Evolutionary conservation across 768 basidiomycete species (phyloP).

Genomic region (Cystobasidium onofrii): DNA sequence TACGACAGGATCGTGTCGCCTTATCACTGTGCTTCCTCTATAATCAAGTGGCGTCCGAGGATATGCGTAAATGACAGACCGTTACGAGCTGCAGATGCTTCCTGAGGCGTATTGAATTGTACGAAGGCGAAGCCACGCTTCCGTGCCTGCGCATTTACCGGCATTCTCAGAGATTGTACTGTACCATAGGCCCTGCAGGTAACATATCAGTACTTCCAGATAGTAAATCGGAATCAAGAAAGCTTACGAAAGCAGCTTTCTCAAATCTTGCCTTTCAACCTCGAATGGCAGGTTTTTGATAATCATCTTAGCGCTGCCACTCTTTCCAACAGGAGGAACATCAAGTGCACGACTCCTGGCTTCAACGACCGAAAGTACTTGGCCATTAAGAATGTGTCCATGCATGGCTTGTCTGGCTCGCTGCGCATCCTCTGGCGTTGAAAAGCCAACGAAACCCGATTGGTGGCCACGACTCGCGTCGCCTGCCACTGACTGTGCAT

Average conservation of each 20-base stretch:
- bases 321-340: slow-evolving; percentile 53
- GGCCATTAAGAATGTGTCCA: slow-evolving; percentile 77
- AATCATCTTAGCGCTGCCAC: slow-evolving; percentile 80
- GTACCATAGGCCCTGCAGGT: slow-evolving; percentile 67
- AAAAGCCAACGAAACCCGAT: slow-evolving; percentile 86
- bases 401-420: slow-evolving; percentile 68
- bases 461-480: not conserved
- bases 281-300: slow-evolving; percentile 99
- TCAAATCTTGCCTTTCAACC: slow-evolving; percentile 81
- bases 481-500: slow-evolving; percentile 43
- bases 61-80: slow-evolving; percentile 89
- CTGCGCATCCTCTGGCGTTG: slow-evolving; percentile 61
- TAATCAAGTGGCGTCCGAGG: slow-evolving; percentile 84
- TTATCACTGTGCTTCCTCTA: slow-evolving; percentile 50
- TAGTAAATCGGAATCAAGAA: not conserved
- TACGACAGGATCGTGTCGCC: too few species aligned
- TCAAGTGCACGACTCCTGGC: slow-evolving; percentile 55
- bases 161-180: slow-evolving; percentile 86
- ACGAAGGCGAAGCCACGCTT: slow-evolving; percentile 94
- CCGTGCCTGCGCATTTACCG: slow-evolving; percentile 78
- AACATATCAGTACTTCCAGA: not conserved
- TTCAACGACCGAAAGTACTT: slow-evolving; percentile 71
- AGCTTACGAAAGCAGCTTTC: slow-evolving; percentile 58
- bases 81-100: slow-evolving; percentile 79
- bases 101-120: slow-evolving; percentile 79